Base-by-base conservation (phyloP, 352 stramenopile genomes). In the Globisporangium ultimum region DNA sequence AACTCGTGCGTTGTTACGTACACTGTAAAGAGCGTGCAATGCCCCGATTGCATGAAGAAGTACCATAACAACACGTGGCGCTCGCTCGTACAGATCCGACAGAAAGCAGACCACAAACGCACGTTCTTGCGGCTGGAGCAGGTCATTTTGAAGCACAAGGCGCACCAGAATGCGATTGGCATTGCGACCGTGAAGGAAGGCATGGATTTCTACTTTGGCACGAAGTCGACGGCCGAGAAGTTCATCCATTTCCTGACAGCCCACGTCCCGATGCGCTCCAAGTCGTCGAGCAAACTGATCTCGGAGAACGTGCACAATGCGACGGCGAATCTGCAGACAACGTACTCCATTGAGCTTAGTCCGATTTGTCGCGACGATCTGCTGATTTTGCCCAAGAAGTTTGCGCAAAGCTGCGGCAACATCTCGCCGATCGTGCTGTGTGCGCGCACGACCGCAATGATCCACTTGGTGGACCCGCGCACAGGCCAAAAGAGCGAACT, bases 301-400 rank as follows among this genome's bases (percentile, higher is more conserved):
- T 89, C 78, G 4, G 77, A 89, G 67, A 83, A 94, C 53, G 61
- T 82, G 43, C 73, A 76, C 48, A 80, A 89, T 53, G 63, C 67
- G 45, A 88, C 76, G 0, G 75, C 75, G 55, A 89, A 91, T 49
- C 58, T 88, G 21, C 77, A 92, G 64, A 72, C 76, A 14, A 88
- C 80, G 20, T 88, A 78, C 61, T 80, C 74, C 52, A 75, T 90
- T 43, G 80, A 94, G 58, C 52, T 94, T 5, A 79, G 71, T 49
- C 83, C 83, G 0, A 74, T 94, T 22, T 90, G 75, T 67, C 89
- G 89, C 57, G 77, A 91, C 65, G 85, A 94, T 55, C 55, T 94
- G 53, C 53, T 94, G 0, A 24, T 89, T 0, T 48, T 91, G 45
- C 80, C 84, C 1, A 63, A 60, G 50, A 88, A 85, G 55, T 22